phyloP scores from a whole-genome alignment of 768 basidiomycete species.

The Aureoboletus auriporus region DNA sequence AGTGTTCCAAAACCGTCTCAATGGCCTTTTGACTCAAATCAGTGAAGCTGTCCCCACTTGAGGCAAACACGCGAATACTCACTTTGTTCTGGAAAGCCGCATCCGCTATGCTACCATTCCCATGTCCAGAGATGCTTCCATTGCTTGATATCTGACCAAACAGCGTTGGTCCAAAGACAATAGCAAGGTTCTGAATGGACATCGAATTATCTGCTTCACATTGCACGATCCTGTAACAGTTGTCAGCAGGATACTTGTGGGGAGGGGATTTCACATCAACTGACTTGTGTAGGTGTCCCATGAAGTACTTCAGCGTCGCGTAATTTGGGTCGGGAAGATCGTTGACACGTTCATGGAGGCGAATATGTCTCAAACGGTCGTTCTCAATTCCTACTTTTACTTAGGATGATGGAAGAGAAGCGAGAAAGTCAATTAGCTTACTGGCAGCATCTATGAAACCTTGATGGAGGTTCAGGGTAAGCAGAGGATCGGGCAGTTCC shows the following conservation, averaged over 20 bases:
- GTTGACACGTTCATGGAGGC: slow-evolving; percentile 95
- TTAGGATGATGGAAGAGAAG: neutral
- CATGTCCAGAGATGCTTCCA: slow-evolving; percentile 42
- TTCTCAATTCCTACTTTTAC: slow-evolving; percentile 74
- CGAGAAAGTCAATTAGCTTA: slow-evolving; percentile 38
- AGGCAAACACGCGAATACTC: slow-evolving; percentile 3
- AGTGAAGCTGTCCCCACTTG: slow-evolving; percentile 3
- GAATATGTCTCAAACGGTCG: slow-evolving; percentile 91
- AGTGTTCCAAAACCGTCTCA: slow-evolving; percentile 93
- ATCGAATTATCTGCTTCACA: slow-evolving; percentile 82
- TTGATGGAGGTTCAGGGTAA: slow-evolving; percentile 81
- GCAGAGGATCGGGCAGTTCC: slow-evolving; percentile 89
- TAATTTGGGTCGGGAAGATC: slow-evolving; percentile 99
- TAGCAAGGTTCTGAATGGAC: slow-evolving; percentile 89
- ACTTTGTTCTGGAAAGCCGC: slow-evolving; percentile 72
- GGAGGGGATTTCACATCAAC: slow-evolving; percentile 12
- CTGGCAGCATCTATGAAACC: slow-evolving; percentile 95
- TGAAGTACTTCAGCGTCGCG: slow-evolving; percentile 90
- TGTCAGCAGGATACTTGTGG: slow-evolving; percentile 6
- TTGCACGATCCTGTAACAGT: slow-evolving; percentile 57
- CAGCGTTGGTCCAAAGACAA: slow-evolving; percentile 97
- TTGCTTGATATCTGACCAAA: slow-evolving; percentile 64
- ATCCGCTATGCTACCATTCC: slow-evolving; percentile 60
- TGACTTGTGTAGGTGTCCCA: slow-evolving; percentile 90
- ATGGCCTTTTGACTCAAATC: slow-evolving; percentile 56